A percentile compares a stretch with the other conserved stretches of the same genome.
phyloP scores from a whole-genome alignment of 257 asterid genomes.

The Solanum acaule region DNA sequence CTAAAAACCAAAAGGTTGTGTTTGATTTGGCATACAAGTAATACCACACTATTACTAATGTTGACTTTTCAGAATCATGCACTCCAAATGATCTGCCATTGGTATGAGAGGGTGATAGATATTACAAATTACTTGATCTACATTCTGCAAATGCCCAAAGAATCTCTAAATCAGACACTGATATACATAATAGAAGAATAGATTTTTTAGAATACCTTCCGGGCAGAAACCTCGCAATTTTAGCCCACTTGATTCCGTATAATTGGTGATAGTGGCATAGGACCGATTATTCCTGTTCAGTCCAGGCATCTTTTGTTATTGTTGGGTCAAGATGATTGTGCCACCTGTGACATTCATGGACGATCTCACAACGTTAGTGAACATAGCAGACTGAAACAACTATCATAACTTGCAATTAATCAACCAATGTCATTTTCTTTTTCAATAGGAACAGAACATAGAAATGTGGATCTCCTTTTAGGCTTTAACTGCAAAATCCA shows the following conservation, averaged over 20 bases:
- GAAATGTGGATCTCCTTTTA: neutral
- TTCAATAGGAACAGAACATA: neutral
- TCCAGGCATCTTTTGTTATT: slow-evolving; percentile 69
- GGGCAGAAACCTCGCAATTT: slow-evolving; percentile 64
- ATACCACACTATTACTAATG: neutral
- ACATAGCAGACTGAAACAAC: neutral
- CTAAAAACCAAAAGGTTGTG: neutral
- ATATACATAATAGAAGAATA: neutral
- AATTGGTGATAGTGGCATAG: slow-evolving; percentile 40
- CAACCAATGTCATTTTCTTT: neutral
- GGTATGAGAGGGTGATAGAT: neutral
- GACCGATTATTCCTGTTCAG: slow-evolving; percentile 49
- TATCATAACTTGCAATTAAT: neutral
- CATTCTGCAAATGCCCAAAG: neutral
- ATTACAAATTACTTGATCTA: neutral
- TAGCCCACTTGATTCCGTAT: slow-evolving; percentile 81
- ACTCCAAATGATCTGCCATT: neutral
- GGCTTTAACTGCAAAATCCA: neutral
- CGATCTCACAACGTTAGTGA: neutral
- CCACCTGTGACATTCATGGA: slow-evolving; percentile 47
- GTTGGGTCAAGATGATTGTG: slow-evolving; percentile 79
- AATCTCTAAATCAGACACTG: neutral
- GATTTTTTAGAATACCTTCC: slow-evolving; percentile 40
- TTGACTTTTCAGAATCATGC: neutral
- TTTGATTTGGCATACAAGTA: neutral